These are phyloP conservation scores for Nigrospora oryzae DNA, from an alignment of 2,329 filamentous ascomycete species.

Conservation along the genomic window DNA sequence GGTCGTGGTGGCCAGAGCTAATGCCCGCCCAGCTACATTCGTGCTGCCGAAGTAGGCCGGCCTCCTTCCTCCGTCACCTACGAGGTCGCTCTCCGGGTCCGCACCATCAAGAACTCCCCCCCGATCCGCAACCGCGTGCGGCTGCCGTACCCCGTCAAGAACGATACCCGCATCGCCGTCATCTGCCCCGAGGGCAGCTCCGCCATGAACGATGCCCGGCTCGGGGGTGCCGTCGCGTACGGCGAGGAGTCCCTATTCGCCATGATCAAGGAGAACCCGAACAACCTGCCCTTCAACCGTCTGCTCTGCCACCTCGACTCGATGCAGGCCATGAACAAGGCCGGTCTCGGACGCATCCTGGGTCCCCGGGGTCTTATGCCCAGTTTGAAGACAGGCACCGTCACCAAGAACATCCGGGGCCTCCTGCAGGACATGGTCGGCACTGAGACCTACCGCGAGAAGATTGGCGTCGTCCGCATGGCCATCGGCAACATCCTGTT, in stretches of 20 bases:
- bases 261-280: conserved; percentile 56
- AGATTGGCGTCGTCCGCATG: conserved; percentile 74
- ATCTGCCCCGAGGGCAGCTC: conserved; percentile 78
- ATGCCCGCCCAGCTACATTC: conserved; percentile 62
- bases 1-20: not conserved
- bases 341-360: conserved; percentile 69
- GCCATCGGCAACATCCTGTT: conserved; percentile 88
- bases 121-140: conserved; percentile 81
- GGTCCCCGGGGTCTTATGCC: conserved; percentile 93
- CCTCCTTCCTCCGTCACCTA: conserved; percentile 72
- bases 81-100: conserved; percentile 76
- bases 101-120: conserved; percentile 76
- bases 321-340: conserved; percentile 71
- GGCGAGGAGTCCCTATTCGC: conserved; percentile 84
- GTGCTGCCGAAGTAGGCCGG: conserved; percentile 83
- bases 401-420: conserved; percentile 70
- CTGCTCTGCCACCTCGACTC: conserved; percentile 79
- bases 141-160: conserved; percentile 83
- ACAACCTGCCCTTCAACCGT: conserved; percentile 78
- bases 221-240: conserved; percentile 72
- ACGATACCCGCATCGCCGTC: conserved; percentile 81
- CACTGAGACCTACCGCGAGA: conserved; percentile 80
- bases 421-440: conserved; percentile 76
- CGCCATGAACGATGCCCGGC: conserved; percentile 63
- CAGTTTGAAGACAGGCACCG: conserved; percentile 76